Base-by-base conservation (phyloP, 495 filamentous ascomycete species). In the Rostrohypoxylon terebratum region DNA sequence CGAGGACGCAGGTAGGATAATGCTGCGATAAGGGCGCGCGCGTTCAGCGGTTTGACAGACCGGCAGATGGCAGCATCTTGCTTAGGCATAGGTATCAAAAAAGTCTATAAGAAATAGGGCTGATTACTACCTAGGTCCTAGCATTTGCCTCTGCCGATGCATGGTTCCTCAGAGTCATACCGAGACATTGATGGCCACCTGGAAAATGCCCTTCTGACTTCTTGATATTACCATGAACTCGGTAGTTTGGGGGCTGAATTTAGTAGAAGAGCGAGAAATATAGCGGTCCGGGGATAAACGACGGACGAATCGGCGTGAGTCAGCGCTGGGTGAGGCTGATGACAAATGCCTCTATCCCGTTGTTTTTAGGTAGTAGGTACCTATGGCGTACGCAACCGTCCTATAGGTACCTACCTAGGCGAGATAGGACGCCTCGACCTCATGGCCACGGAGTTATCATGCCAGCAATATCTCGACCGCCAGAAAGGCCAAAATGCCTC, bases 231-330 rank as follows among this genome's bases (percentile, higher is more conserved):
- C 25, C n/a, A 31, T 54, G n/a, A 16, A n/a, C 8, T 25, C n/a
- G 36, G n/a, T n/a, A n/a, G n/a, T 10, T 58, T 57, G 63, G 63
- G 53, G 63, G 63, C 54, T 20, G 50, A 21, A 64, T 44, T 18
- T 42, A 13, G 23, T 50, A 21, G 18, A 11, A 23, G 16, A 23
- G 21, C 2, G 53, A 18, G 45, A 18, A n/a, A n/a, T n/a, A n/a
- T 7, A 16, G 40, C 28, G 7, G 13, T 5, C n/a, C 40, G 36
- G 28, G 10, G 31, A 36, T 11, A 55, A 34, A 18, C n/a, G 51
- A 55, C n/a, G 51, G 31, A 55, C 51, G 51, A 55, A 66, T 59
- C 53, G 40, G 40, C n/a, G 51, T 50, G 53, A 59, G 28, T 58
- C 55, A 59, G 2, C 6, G 14, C 10, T 31, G 4, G 2, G 53